Evolutionary conservation across 345 rosid species (phyloP).

Genomic region (Aegle marmelos): DNA sequence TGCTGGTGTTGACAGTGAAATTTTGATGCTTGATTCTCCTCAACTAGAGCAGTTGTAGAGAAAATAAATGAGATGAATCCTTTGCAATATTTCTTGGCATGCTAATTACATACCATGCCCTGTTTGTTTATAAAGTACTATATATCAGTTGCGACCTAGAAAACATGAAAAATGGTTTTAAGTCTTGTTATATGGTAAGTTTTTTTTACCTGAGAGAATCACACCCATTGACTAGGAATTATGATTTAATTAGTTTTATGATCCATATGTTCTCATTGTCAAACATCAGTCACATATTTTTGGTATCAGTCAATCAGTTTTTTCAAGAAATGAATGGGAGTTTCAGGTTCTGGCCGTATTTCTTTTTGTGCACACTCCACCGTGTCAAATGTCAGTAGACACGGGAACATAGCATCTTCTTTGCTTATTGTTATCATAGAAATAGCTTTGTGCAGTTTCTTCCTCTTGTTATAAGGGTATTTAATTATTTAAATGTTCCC

Average conservation of each 20-base stretch:
- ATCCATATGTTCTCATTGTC: not conserved
- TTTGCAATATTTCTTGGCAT: not conserved
- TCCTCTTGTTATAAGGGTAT: not conserved
- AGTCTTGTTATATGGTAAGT: not conserved
- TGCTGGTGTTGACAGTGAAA: not conserved
- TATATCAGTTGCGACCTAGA: not conserved
- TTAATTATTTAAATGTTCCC: not conserved
- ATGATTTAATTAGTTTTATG: not conserved
- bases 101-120: not conserved
- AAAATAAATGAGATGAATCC: not conserved
- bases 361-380: not conserved
- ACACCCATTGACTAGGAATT: not conserved
- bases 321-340: not conserved
- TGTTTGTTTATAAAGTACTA: not conserved
- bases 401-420: not conserved
- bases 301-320: not conserved
- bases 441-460: not conserved
- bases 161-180: not conserved
- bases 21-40: not conserved
- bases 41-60: not conserved
- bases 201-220: not conserved
- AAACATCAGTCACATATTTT: not conserved
- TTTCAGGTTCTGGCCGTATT: not conserved
- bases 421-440: not conserved
- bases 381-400: not conserved